A percentile compares a stretch with the other conserved stretches of the same genome.
These are phyloP conservation scores for Coemansia javaensis DNA, from an alignment of 192 early-diverging fungal genomes.

Conservation along the genomic window DNA sequence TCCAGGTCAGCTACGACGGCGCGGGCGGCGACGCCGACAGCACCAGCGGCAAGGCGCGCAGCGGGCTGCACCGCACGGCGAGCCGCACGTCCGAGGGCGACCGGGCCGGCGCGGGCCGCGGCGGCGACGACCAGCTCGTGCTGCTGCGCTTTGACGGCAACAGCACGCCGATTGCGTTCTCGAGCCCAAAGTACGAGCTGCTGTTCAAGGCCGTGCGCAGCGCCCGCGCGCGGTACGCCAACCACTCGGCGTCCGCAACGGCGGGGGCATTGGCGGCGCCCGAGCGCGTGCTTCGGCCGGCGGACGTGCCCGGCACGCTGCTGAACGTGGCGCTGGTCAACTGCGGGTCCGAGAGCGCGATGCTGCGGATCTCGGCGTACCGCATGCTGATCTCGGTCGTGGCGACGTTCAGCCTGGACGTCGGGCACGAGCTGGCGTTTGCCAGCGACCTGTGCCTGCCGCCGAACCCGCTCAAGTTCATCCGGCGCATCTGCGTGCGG, in stretches of 20 bases:
- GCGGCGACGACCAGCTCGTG: conserved; percentile 61
- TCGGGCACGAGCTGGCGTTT: conserved; percentile 72
- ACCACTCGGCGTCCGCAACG: conserved; percentile 28
- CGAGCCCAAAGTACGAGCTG: conserved; percentile 68
- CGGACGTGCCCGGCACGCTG: conserved; percentile 86
- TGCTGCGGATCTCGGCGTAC: conserved; percentile 79
- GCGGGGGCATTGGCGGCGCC: too few species aligned
- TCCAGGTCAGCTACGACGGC: conserved; percentile 11
- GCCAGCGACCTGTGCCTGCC: conserved; percentile 85
- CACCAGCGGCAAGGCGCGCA: conserved; percentile 8
- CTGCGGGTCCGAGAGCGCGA: conserved; percentile 75
- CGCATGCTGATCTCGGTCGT: conserved; percentile 84
- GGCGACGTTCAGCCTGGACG: conserved; percentile 76
- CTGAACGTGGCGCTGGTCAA: conserved; percentile 92
- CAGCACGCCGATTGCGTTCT: conserved; percentile 60
- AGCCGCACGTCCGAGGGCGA: conserved; percentile 48
- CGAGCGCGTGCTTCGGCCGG: conserved; percentile 74
- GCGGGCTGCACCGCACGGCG: conserved; percentile 49
- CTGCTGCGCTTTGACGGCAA: conserved; percentile 71
- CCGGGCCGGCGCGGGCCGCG: conserved; percentile 2
- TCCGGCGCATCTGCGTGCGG: conserved; percentile 73
- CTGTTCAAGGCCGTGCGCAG: conserved; percentile 65
- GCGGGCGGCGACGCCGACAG: conserved; percentile 1
- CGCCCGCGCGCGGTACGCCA: conserved; percentile 65
- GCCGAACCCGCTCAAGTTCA: conserved; percentile 80